Percentiles rank a stretch among this genome's conserved stretches.
Conservation (phyloP, 139 green algal genomes). For the Chlorokybus atmophyticus region DNA sequence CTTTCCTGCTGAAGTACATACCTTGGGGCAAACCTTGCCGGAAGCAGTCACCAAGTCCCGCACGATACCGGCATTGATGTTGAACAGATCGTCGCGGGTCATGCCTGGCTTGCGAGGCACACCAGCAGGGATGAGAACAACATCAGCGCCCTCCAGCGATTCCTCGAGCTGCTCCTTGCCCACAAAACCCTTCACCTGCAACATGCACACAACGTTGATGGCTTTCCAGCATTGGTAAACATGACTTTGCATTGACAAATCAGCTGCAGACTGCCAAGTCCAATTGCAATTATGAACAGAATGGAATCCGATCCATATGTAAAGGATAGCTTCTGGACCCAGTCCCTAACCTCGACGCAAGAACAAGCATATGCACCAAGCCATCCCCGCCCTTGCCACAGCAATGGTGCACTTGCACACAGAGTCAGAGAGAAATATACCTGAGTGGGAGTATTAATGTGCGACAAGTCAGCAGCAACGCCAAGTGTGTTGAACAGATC, state of each 20-base stretch:
- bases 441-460: conserved; percentile 82
- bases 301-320: too few species aligned
- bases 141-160: conserved; percentile 61
- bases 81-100: conserved; percentile 97
- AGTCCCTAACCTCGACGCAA: too few species aligned
- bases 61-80: conserved; percentile 97
- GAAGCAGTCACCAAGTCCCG: conserved; percentile 59
- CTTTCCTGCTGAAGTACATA: not conserved
- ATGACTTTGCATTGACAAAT: too few species aligned
- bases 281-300: too few species aligned
- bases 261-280: too few species aligned
- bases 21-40: conserved; percentile 52
- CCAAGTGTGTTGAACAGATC: conserved; percentile 38
- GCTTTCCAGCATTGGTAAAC: too few species aligned
- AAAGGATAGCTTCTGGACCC: too few species aligned
- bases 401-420: too few species aligned
- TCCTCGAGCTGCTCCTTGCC: conserved; percentile 63
- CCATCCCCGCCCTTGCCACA: too few species aligned
- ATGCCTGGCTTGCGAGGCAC: conserved; percentile 93
- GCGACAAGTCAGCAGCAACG: conserved; percentile 84
- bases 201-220: too few species aligned
- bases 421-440: too few species aligned
- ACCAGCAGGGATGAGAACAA: conserved; percentile 88
- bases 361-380: too few species aligned
- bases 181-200: conserved; percentile 51